Conservation (phyloP, 148 eudicot genomes). For the Rhododendron henanense region DNA sequence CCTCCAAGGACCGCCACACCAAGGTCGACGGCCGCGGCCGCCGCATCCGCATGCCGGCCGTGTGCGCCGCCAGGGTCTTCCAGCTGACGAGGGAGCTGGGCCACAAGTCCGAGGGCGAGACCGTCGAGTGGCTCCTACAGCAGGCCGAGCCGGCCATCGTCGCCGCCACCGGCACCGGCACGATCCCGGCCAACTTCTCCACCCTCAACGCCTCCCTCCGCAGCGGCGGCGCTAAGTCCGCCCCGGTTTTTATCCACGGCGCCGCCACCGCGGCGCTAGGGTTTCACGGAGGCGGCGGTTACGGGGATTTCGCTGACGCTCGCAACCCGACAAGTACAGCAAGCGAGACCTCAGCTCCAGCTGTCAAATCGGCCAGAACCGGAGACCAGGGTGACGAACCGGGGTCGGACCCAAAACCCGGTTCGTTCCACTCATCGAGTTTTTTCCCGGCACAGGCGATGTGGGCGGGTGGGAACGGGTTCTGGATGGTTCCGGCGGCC, state of each 20-base stretch:
- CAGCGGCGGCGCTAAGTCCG: background rate
- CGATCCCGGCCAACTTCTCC: slow-evolving; percentile 34
- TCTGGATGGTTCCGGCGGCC: slow-evolving; percentile 36
- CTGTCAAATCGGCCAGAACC: slow-evolving; percentile 14
- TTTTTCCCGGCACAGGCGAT: slow-evolving; percentile 27
- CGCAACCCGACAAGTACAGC: background rate
- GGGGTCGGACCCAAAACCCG: slow-evolving; percentile 22
- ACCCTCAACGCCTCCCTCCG: slow-evolving; percentile 10
- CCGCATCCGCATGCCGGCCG: slow-evolving; percentile 39
- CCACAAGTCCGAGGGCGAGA: slow-evolving; percentile 38
- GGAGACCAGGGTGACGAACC: slow-evolving; percentile 9
- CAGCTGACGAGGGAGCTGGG: slow-evolving; percentile 36
- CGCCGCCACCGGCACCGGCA: slow-evolving; percentile 40
- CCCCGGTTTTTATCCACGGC: slow-evolving; percentile 4
- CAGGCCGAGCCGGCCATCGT: slow-evolving; percentile 38
- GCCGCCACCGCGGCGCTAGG: slow-evolving; percentile 4
- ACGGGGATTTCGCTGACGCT: background rate
- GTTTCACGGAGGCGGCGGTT: slow-evolving; percentile 5
- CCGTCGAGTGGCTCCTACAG: slow-evolving; percentile 37
- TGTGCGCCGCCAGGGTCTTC: slow-evolving; percentile 36
- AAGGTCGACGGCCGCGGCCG: slow-evolving; percentile 42
- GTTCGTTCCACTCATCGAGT: slow-evolving; percentile 17
- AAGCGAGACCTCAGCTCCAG: slow-evolving; percentile 14
- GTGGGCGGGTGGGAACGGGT: slow-evolving; percentile 38
- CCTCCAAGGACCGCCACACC: slow-evolving; percentile 42